These are phyloP conservation scores for Arthrocladium fulminans DNA, from an alignment of 2,329 filamentous ascomycete genomes.

Conservation along the genomic window DNA sequence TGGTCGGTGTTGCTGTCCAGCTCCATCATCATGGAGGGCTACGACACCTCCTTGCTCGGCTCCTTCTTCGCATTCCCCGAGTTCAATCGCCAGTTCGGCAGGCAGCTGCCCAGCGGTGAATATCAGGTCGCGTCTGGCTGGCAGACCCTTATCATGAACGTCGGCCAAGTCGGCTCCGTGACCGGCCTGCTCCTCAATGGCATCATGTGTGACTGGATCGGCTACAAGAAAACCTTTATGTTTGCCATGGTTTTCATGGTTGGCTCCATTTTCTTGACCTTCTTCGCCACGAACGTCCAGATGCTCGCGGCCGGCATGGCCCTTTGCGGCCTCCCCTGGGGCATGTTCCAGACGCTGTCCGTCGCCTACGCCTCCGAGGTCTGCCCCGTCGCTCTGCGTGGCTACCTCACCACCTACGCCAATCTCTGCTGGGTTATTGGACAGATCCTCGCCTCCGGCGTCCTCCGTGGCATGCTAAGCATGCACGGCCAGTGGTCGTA, in stretches of 20 bases:
- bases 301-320: constrained; percentile 41
- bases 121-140: constrained; percentile 31
- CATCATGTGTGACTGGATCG: constrained; percentile 42
- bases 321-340: constrained; percentile 35
- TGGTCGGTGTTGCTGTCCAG: constrained; percentile 24
- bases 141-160: constrained; percentile 37
- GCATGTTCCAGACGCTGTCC: constrained; percentile 26
- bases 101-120: constrained; percentile 24
- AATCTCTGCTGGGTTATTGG: constrained; percentile 56
- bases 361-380: constrained; percentile 61
- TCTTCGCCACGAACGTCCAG: constrained; percentile 41
- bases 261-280: constrained; percentile 42
- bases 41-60: constrained; percentile 70
- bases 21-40: constrained; percentile 50
- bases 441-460: constrained; percentile 43
- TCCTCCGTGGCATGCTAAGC: constrained; percentile 10
- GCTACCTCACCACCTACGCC: constrained; percentile 47
- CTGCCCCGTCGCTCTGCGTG: constrained; percentile 49
- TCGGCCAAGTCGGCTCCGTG: constrained; percentile 38
- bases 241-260: constrained; percentile 37
- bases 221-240: constrained; percentile 43
- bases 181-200: constrained; percentile 44
- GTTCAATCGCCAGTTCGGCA: constrained; percentile 35
- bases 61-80: constrained; percentile 56
- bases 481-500: background rate